phyloP scores from a whole-genome alignment of 2,329 filamentous ascomycete genomes.

The Diaporthe ampelina region DNA sequence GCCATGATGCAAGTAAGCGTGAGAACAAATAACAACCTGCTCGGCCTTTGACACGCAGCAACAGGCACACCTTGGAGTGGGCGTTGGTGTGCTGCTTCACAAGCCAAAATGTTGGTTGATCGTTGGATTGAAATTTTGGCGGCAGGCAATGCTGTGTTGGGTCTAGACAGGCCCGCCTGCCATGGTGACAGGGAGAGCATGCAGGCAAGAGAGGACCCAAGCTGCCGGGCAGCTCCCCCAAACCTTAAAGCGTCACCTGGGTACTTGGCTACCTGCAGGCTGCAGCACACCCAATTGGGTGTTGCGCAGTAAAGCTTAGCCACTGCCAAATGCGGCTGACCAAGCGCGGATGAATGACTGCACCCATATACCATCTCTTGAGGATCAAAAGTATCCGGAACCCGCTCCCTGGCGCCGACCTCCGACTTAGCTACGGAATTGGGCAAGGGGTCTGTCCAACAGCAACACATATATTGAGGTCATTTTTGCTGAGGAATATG shows the following conservation, averaged over 20 bases:
- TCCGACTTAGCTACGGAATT: background rate
- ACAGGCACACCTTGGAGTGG: background rate
- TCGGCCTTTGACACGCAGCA: background rate
- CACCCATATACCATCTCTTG: background rate
- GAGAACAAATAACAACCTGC: background rate
- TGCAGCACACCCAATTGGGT: constrained; percentile 4
- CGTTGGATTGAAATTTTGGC: constrained; percentile 28
- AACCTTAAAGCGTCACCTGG: constrained; percentile 5
- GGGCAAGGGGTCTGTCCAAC: background rate
- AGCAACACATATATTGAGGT: background rate
- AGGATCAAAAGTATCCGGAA: background rate
- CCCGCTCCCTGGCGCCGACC: background rate
- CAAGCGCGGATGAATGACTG: constrained; percentile 21
- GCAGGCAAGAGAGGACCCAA: constrained; percentile 14
- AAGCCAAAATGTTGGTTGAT: constrained; percentile 15
- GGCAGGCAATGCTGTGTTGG: constrained; percentile 32
- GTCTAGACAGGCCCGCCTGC: constrained; percentile 19
- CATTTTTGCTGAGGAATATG: background rate
- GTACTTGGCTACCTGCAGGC: background rate
- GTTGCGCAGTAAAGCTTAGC: constrained; percentile 18
- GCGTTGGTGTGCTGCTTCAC: background rate
- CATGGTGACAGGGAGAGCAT: background rate
- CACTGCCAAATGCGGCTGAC: background rate
- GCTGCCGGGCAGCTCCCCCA: background rate
- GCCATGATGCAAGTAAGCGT: constrained; percentile 62